Conservation (phyloP, 2,329 filamentous ascomycete genomes). For the Sclerotinia trifoliorum region DNA sequence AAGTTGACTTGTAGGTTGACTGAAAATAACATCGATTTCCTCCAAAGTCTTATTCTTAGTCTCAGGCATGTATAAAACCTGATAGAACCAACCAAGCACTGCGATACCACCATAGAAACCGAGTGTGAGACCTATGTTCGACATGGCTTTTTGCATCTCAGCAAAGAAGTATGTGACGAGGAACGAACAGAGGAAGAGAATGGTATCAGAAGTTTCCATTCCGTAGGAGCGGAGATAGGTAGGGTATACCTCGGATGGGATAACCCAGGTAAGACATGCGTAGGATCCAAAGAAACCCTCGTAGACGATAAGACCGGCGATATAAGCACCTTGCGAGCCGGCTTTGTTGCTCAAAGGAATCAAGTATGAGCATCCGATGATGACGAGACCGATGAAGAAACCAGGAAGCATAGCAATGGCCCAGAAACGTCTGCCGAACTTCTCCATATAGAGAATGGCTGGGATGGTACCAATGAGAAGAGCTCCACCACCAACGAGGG, state of each 20-base stretch:
- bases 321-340: constrained; percentile 59
- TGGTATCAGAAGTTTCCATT: constrained; percentile 68
- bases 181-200: constrained; percentile 69
- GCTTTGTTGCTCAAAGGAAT: constrained; percentile 50
- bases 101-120: constrained; percentile 76
- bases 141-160: constrained; percentile 67
- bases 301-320: constrained; percentile 66
- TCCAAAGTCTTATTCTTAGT: constrained; percentile 66
- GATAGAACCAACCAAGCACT: constrained; percentile 67
- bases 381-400: constrained; percentile 67
- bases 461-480: constrained; percentile 67
- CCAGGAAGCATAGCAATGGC: constrained; percentile 69
- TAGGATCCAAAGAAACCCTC: constrained; percentile 68
- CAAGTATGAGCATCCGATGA: constrained; percentile 64
- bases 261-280: constrained; percentile 63
- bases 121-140: constrained; percentile 60
- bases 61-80: constrained; percentile 73
- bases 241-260: constrained; percentile 68
- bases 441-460: constrained; percentile 69
- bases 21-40: constrained; percentile 69
- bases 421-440: constrained; percentile 72
- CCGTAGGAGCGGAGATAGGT: constrained; percentile 71
- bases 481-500: constrained; percentile 66
- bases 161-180: constrained; percentile 75
- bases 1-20: constrained; percentile 60